Base-by-base conservation (phyloP, 2,329 filamentous ascomycete genomes). In the Cryphonectria carpinicola region DNA sequence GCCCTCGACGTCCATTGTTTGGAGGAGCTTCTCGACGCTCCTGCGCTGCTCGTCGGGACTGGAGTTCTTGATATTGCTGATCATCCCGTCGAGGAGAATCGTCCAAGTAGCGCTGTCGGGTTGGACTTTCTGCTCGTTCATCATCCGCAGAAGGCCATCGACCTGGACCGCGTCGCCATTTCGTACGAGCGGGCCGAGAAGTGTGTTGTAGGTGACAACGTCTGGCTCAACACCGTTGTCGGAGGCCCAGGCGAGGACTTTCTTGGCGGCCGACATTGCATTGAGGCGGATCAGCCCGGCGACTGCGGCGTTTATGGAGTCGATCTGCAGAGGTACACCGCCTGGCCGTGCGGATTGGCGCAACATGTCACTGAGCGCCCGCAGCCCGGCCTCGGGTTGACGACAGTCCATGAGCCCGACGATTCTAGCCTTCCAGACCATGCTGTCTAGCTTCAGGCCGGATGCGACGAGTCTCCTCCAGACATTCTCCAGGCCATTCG, bases 71-170 rank as follows among this genome's bases (percentile, higher is more conserved):
- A 88, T 80, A 56, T 79, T 75, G 73, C 81, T 76, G 75, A 88
- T 81, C 72, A 87, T 79, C 76, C 86, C 87, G 58, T 92, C 89
- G 10, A 96, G 83, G 70, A 96, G 84, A 72, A 93, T 88, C 32
- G 89, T 92, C 79, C 93, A 93, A 0, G 93, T 96, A 7, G 86
- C 86, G n/a, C 85, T 83, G 77, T 94, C 89, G 0, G 90, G 86
- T 41, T 84, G 74, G 39, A 93, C 79, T 2, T 84, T 84, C 22
- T 84, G 80, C 2, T 78, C 73, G 54, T 85, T 81, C 92, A 94
- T 94, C 68, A 84, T 80, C 4, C 81, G 76, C 3, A 94, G 82
- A 17, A 93, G 76, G 3, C 78, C 78, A 60, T 84, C 81, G 17
- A 88, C 85, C 56, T 88, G 85, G 0, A 82, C 76, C 46, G 80